Evolutionary conservation across 495 filamentous ascomycete species (phyloP).

Genomic region (Usnea hakonensis): DNA sequence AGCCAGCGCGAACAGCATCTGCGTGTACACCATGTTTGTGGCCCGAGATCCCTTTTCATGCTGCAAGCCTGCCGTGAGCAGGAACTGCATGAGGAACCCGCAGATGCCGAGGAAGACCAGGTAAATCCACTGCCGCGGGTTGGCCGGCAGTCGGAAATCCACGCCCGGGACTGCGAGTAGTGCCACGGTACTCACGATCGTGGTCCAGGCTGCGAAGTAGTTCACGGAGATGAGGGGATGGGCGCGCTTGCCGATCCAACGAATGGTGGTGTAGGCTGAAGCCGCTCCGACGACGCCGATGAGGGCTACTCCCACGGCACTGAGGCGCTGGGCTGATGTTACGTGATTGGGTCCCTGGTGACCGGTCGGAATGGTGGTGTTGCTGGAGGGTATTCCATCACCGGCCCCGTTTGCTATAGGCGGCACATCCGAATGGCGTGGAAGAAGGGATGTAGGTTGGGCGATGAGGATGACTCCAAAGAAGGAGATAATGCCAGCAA

Average conservation of each 20-base stretch:
- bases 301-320: constrained; percentile 65
- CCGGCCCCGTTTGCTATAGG: constrained; percentile 20
- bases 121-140: constrained; percentile 59
- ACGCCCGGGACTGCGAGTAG: constrained; percentile 47
- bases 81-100: constrained; percentile 81
- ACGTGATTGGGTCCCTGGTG: constrained; percentile 32
- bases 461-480: constrained; percentile 81
- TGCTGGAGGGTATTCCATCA: constrained; percentile 19
- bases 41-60: constrained; percentile 61
- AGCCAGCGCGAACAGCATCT: constrained; percentile 83
- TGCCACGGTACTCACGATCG: constrained; percentile 54
- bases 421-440: constrained; percentile 12
- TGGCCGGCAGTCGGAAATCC: constrained; percentile 54
- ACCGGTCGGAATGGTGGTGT: constrained; percentile 20
- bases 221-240: constrained; percentile 82
- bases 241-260: constrained; percentile 75
- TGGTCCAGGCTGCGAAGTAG: constrained; percentile 70
- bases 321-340: constrained; percentile 59
- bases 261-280: constrained; percentile 69
- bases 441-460: constrained; percentile 53
- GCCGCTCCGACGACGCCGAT: constrained; percentile 75
- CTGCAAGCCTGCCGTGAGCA: constrained; percentile 73
- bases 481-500: constrained; percentile 69
- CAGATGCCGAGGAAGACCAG: constrained; percentile 62
- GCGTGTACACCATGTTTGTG: constrained; percentile 83